Evolutionary conservation across 306 rosid species (phyloP), one percentile per base, ranked within the genome.

Genomic region (Medicago truncatula): DNA sequence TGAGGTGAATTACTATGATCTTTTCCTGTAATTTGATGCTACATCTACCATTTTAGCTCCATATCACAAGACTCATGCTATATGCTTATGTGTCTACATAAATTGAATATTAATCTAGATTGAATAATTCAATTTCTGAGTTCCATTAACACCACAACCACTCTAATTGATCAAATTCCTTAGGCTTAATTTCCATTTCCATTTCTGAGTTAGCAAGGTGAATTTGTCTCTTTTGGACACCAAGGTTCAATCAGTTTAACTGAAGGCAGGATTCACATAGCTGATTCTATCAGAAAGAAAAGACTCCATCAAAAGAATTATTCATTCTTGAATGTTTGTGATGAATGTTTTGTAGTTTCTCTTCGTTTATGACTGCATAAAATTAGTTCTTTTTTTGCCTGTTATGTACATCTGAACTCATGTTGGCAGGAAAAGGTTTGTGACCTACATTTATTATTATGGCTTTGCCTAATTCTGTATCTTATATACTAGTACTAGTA

Each of bases 1-100:
- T 77, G 96, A 90, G 97, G 98, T 92, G 77, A 71, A 8, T 58
- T 70, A 56, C 57, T 76, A 41, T 49, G 21, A 69, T 76, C 68
- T 76, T 46, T 70, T 52, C 16, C 20, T 7, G 10, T 53, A 70
- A 23, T 36, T 50, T 10, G 46, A 66, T 61, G 59, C 31, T 15
- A 8, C 16, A 62, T 28, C 21, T 39, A 31, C 59, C 18, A 52
- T 72, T 56, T 20, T 38, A 68, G 72, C 68, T 65, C 50, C 54
- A 28, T 28, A 28, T 28, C 68, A 16, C 38, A 16, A 57, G 69
- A 72, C 61, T 17, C 18, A 16, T 17, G 13, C 23, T 28, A n/a
- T 50, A 23, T 53, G 49, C 60, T 50, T 62, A 8, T 73, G 43
- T 53, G 13, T 46, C 80, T 60, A 57, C 8, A 23, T 17, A 16